These are phyloP conservation scores for Fusarium sp. DNA, from an alignment of 2,329 filamentous ascomycete genomes.

Conservation along the genomic window DNA sequence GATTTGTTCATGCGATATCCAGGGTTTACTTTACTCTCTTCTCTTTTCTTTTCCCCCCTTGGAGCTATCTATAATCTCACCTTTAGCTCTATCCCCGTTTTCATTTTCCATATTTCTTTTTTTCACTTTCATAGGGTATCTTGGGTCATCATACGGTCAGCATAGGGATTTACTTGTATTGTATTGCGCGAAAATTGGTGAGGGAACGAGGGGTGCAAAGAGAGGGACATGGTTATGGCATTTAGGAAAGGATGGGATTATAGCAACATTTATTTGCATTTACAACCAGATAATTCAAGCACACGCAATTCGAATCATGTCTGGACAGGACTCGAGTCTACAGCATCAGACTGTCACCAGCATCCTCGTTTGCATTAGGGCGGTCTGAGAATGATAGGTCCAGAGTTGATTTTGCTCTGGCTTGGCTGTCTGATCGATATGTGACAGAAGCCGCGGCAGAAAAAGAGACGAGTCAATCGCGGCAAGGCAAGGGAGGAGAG, in stretches of 20 bases:
- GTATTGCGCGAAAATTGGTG: constrained; percentile 10
- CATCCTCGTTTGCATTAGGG: not conserved
- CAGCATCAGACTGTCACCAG: not conserved
- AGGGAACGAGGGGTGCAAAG: not conserved
- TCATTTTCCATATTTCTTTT: constrained; percentile 4
- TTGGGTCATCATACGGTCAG: constrained; percentile 27
- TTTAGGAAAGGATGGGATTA: not conserved
- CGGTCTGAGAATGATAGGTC: not conserved
- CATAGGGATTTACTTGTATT: constrained; percentile 10
- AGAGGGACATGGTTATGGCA: not conserved
- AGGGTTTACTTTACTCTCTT: constrained; percentile 18
- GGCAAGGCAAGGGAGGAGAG: constrained; percentile 4
- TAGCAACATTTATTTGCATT: constrained; percentile 1
- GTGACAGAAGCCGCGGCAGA: constrained; percentile 9
- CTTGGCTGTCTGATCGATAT: constrained; percentile 17
- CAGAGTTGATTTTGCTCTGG: not conserved
- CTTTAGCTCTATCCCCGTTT: not conserved
- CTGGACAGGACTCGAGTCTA: not conserved
- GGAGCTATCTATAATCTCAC: not conserved
- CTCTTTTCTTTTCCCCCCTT: not conserved
- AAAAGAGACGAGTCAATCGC: not conserved
- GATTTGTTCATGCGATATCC: constrained; percentile 33
- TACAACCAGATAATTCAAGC: constrained; percentile 8
- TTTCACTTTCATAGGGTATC: constrained; percentile 8
- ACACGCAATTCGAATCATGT: not conserved